Conservation (phyloP, 129 eudicot species). For the Escallonia herrerae region DNA sequence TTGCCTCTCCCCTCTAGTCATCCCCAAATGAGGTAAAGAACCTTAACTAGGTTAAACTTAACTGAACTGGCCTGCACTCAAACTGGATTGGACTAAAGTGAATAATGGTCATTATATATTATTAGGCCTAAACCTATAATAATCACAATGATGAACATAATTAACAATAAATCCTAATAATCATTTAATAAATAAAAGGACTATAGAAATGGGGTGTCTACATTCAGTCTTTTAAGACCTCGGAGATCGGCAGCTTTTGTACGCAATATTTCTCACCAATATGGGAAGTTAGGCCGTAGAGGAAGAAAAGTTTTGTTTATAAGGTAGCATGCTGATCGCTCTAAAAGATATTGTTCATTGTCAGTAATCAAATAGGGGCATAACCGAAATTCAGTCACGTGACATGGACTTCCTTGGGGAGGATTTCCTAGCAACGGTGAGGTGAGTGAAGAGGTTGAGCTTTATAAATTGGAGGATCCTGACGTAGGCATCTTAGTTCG, state of each 20-base stretch:
- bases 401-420: neutral
- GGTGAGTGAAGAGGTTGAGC: neutral
- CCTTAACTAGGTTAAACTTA: no score
- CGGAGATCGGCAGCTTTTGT: constrained; percentile 1
- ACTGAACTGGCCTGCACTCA: no score
- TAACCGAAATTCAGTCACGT: neutral
- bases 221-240: neutral
- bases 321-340: neutral
- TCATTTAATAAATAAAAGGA: no score
- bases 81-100: no score
- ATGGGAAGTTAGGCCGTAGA: constrained; percentile 1
- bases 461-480: neutral
- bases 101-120: no score
- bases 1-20: no score
- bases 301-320: neutral
- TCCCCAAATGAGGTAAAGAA: no score
- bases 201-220: no score
- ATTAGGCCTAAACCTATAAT: no score
- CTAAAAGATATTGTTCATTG: neutral
- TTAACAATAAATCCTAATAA: no score
- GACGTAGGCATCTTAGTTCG: neutral
- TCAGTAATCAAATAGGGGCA: neutral
- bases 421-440: neutral
- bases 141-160: no score
- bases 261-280: neutral